phyloP scores from a whole-genome alignment of 805 yeast genomes.

The Zygotorulaspora sp. region DNA sequence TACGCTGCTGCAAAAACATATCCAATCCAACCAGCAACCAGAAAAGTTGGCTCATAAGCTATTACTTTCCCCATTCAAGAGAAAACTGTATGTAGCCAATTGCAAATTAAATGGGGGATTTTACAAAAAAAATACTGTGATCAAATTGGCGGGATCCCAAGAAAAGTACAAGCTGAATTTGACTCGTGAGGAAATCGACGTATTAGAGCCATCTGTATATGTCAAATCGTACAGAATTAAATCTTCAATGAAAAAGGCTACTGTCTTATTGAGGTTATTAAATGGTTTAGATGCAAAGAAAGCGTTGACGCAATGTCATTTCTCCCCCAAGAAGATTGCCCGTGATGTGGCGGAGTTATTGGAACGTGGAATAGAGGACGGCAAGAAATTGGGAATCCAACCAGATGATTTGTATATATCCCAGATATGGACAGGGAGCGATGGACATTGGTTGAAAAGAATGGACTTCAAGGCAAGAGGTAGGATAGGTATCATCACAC shows the following conservation, averaged over 20 bases:
- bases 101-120: slow-evolving; percentile 60
- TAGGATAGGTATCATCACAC: slow-evolving; percentile 71
- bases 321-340: slow-evolving; percentile 72
- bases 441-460: slow-evolving; percentile 68
- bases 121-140: slow-evolving; percentile 57
- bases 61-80: slow-evolving; percentile 66
- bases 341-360: slow-evolving; percentile 74
- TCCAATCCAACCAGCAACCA: slow-evolving; percentile 40
- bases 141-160: slow-evolving; percentile 40
- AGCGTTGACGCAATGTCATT: slow-evolving; percentile 91
- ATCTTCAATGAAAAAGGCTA: slow-evolving; percentile 85
- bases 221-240: slow-evolving; percentile 76
- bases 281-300: slow-evolving; percentile 63
- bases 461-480: slow-evolving; percentile 88
- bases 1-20: slow-evolving; percentile 43
- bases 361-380: slow-evolving; percentile 66
- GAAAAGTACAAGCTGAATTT: slow-evolving; percentile 53
- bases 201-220: slow-evolving; percentile 84
- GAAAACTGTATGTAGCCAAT: slow-evolving; percentile 55
- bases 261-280: slow-evolving; percentile 69
- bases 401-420: slow-evolving; percentile 63
- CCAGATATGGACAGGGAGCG: slow-evolving; percentile 89
- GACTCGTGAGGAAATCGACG: slow-evolving; percentile 60
- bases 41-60: slow-evolving; percentile 52
- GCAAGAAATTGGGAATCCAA: slow-evolving; percentile 53